Conservation (phyloP, 78 protist species). For the Cavenderia fasciculata region DNA sequence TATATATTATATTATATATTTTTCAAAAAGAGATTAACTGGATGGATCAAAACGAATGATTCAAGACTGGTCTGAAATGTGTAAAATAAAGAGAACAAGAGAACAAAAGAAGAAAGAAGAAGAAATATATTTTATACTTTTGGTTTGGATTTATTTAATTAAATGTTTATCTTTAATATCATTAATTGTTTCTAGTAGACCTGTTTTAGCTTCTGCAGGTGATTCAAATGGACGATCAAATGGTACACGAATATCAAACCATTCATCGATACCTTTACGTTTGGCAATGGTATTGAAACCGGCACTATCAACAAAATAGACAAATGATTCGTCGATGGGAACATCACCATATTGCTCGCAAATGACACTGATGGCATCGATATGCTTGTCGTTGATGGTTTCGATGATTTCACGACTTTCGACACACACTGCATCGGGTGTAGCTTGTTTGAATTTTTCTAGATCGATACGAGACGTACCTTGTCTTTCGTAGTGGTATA, state of each 20-base stretch:
- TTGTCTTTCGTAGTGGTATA: constrained; percentile 33
- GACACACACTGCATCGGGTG: constrained; percentile 2
- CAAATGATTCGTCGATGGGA: constrained; percentile 13
- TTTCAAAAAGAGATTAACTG: no score
- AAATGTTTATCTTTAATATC: constrained; percentile 11
- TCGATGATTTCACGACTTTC: constrained; percentile 50
- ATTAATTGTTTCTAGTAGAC: constrained; percentile 28
- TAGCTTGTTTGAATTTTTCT: not conserved
- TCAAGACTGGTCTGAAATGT: no score
- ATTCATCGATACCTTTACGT: constrained; percentile 27
- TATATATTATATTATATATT: no score
- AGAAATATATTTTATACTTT: no score
- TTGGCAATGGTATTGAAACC: constrained; percentile 60
- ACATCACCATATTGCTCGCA: constrained; percentile 61
- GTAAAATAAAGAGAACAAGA: no score
- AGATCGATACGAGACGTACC: not conserved
- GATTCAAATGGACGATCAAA: constrained; percentile 29
- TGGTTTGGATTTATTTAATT: not conserved
- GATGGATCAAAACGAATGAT: no score
- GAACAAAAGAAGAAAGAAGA: no score
- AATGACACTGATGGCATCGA: not conserved
- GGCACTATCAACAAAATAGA: constrained; percentile 35
- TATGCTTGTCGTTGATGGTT: constrained; percentile 15
- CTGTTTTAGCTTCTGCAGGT: constrained; percentile 35
- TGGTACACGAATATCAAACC: constrained; percentile 72